These are phyloP conservation scores for Cytidiella melzeri DNA, from an alignment of 768 basidiomycete species.

Conservation along the genomic window DNA sequence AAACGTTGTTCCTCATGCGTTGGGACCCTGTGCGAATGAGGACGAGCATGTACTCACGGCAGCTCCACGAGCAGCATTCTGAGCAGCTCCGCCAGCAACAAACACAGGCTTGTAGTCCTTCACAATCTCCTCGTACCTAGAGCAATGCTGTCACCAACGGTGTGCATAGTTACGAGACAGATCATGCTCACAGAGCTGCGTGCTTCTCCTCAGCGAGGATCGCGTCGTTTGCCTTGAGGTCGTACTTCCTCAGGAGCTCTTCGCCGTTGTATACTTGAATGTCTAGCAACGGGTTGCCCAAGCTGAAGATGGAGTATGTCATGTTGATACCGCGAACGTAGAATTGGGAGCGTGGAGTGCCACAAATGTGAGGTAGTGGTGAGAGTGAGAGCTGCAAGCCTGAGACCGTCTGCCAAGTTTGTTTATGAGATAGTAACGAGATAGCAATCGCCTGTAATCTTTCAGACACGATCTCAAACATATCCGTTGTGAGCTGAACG, in stretches of 20 bases:
- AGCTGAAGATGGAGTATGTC: conserved; percentile 72
- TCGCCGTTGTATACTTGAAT: conserved; percentile 90
- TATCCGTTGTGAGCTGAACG: neutral
- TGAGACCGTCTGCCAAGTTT: neutral
- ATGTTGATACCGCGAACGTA: conserved; percentile 21
- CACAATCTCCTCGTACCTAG: conserved; percentile 88
- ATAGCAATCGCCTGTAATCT: neutral
- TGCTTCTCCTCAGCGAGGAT: conserved; percentile 92
- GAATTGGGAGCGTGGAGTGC: neutral
- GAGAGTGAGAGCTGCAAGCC: neutral
- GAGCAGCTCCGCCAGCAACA: conserved; percentile 95
- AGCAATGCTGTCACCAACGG: neutral
- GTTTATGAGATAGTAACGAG: neutral
- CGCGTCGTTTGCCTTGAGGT: conserved; percentile 89
- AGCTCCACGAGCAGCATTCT: conserved; percentile 94
- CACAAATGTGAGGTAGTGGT: neutral
- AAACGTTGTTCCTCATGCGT: neutral
- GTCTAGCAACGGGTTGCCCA: conserved; percentile 96
- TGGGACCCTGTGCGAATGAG: neutral
- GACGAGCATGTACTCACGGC: conserved; percentile 55
- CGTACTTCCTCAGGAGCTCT: conserved; percentile 81
- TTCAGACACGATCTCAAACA: neutral
- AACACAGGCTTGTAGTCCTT: conserved; percentile 73
- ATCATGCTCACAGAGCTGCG: conserved; percentile 64
- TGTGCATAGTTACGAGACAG: neutral